phyloP scores from a whole-genome alignment of 2,329 filamentous ascomycete genomes.

The Aspergillus sp. region DNA sequence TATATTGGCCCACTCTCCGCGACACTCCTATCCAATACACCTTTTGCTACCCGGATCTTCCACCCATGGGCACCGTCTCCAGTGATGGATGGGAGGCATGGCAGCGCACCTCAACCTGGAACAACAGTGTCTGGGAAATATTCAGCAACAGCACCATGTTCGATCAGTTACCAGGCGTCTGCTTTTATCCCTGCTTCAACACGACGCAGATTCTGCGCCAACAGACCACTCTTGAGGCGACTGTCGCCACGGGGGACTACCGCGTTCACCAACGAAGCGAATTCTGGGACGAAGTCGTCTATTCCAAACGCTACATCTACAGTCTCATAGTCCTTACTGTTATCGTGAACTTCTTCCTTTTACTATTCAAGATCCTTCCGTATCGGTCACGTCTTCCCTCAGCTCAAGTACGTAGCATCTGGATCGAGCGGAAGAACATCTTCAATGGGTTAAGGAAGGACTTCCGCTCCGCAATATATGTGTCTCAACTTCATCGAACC shows the following conservation, averaged over 20 bases:
- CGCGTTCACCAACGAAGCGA: conserved; percentile 11
- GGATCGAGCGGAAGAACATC: conserved; percentile 26
- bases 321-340: conserved; percentile 30
- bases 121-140: conserved; percentile 31
- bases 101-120: conserved; percentile 31
- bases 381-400: conserved; percentile 31
- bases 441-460: conserved; percentile 22
- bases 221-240: conserved; percentile 20
- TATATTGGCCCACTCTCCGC: conserved; percentile 25
- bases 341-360: conserved; percentile 26
- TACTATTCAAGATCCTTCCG: conserved; percentile 27
- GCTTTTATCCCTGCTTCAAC: conserved; percentile 39
- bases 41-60: conserved; percentile 33
- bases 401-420: conserved; percentile 25
- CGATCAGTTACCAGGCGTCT: conserved; percentile 28
- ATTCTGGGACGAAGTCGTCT: conserved; percentile 22
- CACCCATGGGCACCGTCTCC: conserved; percentile 22
- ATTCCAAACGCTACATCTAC: conserved; percentile 33
- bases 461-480: background rate
- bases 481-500: background rate
- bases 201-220: conserved; percentile 31
- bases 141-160: conserved; percentile 28
- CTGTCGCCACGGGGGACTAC: conserved; percentile 10
- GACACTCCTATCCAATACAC: conserved; percentile 30
- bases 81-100: conserved; percentile 32